phyloP scores from a whole-genome alignment of 768 basidiomycete species.

The Polyporus arcularius region DNA sequence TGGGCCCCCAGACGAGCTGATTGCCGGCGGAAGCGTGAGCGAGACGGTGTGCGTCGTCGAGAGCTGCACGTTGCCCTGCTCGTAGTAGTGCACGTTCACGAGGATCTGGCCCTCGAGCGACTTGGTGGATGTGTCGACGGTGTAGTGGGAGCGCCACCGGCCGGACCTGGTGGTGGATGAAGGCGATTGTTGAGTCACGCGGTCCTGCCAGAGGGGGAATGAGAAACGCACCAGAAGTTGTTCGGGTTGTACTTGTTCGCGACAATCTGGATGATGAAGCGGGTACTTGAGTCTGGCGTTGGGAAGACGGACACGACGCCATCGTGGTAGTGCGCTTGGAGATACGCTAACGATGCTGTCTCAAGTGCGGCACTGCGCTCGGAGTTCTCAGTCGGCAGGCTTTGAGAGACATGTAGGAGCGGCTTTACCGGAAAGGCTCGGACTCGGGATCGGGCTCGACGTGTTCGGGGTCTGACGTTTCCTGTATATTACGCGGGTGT shows the following conservation, averaged over 20 bases:
- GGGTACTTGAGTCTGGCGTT: conserved; percentile 41
- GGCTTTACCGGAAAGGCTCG: conserved; percentile 74
- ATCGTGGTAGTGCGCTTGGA: conserved; percentile 79
- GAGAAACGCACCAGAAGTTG: conserved; percentile 79
- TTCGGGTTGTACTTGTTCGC: conserved; percentile 93
- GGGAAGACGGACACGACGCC: conserved; percentile 78
- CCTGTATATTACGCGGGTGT: conserved; percentile 41
- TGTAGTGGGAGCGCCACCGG: conserved; percentile 90
- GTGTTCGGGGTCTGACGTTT: conserved; percentile 71
- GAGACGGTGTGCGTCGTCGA: conserved; percentile 70
- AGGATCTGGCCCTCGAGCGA: conserved; percentile 72
- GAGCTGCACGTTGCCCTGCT: conserved; percentile 96
- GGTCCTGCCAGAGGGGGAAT: background rate
- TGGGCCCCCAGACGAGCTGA: conserved; percentile 51
- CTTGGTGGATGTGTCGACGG: conserved; percentile 64
- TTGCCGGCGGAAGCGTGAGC: conserved; percentile 61
- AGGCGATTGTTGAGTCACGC: background rate
- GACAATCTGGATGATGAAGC: conserved; percentile 80
- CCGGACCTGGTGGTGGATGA: conserved; percentile 67
- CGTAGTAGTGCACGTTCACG: conserved; percentile 94
- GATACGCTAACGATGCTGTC: conserved; percentile 62
- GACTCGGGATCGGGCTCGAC: conserved; percentile 61
- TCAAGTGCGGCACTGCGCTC: conserved; percentile 69
- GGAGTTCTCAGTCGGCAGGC: background rate
- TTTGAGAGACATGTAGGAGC: background rate